phyloP scores from a whole-genome alignment of 2,329 filamentous ascomycete species.

The Grosmannia clavigera region DNA sequence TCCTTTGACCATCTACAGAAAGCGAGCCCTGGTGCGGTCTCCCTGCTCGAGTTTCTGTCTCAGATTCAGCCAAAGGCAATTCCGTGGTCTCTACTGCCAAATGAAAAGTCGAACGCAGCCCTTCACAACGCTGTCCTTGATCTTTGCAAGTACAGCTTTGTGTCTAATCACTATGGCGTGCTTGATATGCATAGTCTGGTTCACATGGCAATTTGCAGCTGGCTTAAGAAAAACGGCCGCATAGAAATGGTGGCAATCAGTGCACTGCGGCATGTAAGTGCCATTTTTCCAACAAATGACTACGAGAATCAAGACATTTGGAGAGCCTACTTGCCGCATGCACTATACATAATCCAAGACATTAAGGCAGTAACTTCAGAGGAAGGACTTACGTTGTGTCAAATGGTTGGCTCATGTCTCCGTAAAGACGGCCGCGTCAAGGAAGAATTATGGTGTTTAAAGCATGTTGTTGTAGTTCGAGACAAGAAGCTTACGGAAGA shows the following conservation, averaged over 20 bases:
- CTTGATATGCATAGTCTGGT: slow-evolving; percentile 27
- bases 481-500: no score
- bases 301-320: slow-evolving; percentile 11
- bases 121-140: no score
- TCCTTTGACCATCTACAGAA: slow-evolving; percentile 26
- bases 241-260: neutral
- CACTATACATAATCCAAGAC: slow-evolving; percentile 13
- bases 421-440: no score
- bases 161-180: no score
- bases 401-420: no score
- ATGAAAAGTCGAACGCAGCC: slow-evolving; percentile 6
- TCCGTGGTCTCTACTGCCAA: slow-evolving; percentile 21
- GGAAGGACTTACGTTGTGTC: no score
- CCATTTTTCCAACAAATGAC: slow-evolving; percentile 7
- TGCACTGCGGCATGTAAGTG: slow-evolving; percentile 8
- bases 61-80: slow-evolving; percentile 27
- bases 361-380: neutral
- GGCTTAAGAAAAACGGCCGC: slow-evolving; percentile 14
- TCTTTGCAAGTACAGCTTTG: no score
- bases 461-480: no score
- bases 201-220: slow-evolving; percentile 19
- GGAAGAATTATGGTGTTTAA: no score
- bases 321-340: slow-evolving; percentile 18
- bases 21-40: slow-evolving; percentile 18
- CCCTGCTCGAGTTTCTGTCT: slow-evolving; percentile 25